phyloP scores from a whole-genome alignment of 1,284 basidiomycete genomes.

The Neotropicomus parvogracilis region DNA sequence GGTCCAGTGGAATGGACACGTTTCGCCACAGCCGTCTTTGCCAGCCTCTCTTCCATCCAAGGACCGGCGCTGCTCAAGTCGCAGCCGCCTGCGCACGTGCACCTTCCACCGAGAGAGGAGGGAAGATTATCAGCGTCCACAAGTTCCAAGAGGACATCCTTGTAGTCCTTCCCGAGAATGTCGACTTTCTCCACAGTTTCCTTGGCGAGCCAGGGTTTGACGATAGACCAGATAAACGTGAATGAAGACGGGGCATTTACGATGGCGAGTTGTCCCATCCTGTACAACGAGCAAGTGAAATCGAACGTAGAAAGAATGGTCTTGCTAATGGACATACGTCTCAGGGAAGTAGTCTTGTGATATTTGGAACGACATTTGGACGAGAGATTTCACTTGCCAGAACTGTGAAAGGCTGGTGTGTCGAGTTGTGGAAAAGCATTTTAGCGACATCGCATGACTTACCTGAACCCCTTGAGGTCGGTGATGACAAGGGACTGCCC shows the following conservation, averaged over 20 bases:
- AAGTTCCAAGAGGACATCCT: conserved; percentile 49
- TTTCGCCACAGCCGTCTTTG: conserved; percentile 28
- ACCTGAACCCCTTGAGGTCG: conserved; percentile 68
- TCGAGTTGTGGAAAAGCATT: background rate
- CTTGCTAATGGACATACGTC: conserved; percentile 44
- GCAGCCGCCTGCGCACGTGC: conserved; percentile 61
- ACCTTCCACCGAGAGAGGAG: conserved; percentile 42
- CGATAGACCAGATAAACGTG: conserved; percentile 62
- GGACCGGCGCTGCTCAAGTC: conserved; percentile 60
- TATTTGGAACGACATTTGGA: conserved; percentile 59
- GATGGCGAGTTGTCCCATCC: conserved; percentile 66
- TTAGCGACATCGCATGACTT: conserved; percentile 15
- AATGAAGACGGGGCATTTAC: conserved; percentile 70
- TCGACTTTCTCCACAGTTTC: conserved; percentile 66
- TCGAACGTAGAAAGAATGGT: background rate
- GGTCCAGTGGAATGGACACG: background rate
- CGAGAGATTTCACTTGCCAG: conserved; percentile 68
- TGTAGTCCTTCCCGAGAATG: conserved; percentile 58
- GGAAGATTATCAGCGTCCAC: conserved; percentile 55
- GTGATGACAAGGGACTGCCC: conserved; percentile 58
- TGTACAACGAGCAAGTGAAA: conserved; percentile 24
- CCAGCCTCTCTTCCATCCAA: conserved; percentile 59
- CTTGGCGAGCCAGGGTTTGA: conserved; percentile 68
- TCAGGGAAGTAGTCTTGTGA: conserved; percentile 76
- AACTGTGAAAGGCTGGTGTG: conserved; percentile 54